phyloP scores from a whole-genome alignment of 257 asterid species.

The Ilex asprella region DNA sequence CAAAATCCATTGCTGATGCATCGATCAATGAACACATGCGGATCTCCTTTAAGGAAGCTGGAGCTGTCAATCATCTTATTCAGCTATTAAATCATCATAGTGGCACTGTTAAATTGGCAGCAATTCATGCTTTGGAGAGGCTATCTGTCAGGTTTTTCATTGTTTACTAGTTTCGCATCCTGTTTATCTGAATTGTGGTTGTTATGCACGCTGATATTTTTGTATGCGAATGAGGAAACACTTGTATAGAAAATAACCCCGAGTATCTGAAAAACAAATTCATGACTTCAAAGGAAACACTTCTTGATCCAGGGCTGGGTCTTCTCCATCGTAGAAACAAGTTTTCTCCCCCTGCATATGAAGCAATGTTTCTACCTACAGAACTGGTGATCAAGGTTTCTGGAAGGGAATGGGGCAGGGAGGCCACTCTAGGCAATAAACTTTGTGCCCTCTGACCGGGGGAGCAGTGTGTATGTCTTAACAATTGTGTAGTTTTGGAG shows the following conservation, averaged over 20 bases:
- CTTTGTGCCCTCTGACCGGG: too few species aligned
- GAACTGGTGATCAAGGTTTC: too few species aligned
- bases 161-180: conserved; percentile 3
- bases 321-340: not conserved
- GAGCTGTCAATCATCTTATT: conserved; percentile 60
- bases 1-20: conserved; percentile 70
- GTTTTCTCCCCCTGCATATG: too few species aligned
- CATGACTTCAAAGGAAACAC: not conserved
- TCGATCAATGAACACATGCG: conserved; percentile 72
- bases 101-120: conserved; percentile 49
- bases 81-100: conserved; percentile 54
- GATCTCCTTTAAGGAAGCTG: conserved; percentile 63
- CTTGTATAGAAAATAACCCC: too few species aligned
- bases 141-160: conserved; percentile 66
- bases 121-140: conserved; percentile 59
- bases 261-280: too few species aligned
- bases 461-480: too few species aligned
- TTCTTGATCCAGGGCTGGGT: not conserved
- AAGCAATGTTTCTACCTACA: too few species aligned
- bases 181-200: not conserved
- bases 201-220: not conserved
- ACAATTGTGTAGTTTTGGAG: too few species aligned
- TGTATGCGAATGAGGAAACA: not conserved
- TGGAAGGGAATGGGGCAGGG: too few species aligned
- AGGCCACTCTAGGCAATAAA: too few species aligned